These are phyloP conservation scores for Colletotrichum camelliae DNA, from an alignment of 2,329 filamentous ascomycete genomes.

Conservation along the genomic window DNA sequence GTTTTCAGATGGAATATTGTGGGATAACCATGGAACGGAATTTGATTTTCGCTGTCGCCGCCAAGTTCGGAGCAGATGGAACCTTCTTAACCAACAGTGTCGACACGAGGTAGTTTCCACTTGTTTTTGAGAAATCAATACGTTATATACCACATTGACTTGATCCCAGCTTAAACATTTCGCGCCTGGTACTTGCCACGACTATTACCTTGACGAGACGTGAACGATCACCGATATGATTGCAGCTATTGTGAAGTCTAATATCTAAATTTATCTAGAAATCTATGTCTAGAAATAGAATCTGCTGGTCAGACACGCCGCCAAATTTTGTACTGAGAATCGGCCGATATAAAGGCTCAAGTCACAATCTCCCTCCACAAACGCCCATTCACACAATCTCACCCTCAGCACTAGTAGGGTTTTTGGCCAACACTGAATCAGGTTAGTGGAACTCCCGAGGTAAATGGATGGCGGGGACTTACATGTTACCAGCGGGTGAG, in stretches of 20 bases:
- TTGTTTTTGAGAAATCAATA: not conserved
- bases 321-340: not conserved
- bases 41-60: not conserved
- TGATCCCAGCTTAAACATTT: not conserved
- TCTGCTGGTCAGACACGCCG: not conserved
- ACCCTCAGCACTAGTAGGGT: not conserved
- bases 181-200: not conserved
- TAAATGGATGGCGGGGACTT: not conserved
- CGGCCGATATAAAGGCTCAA: not conserved
- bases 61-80: not conserved
- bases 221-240: not conserved
- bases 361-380: not conserved
- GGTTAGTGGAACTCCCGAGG: not conserved
- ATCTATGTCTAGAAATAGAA: not conserved
- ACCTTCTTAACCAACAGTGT: not conserved
- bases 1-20: not conserved
- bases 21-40: not conserved
- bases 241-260: not conserved
- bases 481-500: conserved; percentile 32
- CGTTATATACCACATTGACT: not conserved
- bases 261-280: not conserved
- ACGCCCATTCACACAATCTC: not conserved
- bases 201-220: not conserved
- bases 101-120: not conserved
- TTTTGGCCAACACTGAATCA: not conserved